Conservation (phyloP, 2,329 filamentous ascomycete species). For the Apiospora kogelbergensis region DNA sequence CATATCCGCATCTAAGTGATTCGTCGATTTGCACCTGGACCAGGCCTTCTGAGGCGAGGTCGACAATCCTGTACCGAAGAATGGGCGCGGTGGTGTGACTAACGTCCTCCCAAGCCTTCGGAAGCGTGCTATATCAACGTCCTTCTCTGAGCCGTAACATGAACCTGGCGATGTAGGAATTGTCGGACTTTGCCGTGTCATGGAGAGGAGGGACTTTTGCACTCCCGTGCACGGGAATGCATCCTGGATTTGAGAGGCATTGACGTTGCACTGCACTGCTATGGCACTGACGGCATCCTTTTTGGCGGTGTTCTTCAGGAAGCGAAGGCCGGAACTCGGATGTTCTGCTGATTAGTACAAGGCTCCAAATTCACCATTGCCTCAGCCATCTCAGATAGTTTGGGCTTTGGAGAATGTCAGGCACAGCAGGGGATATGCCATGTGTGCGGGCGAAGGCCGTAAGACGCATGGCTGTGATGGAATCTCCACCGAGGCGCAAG, state of each 20-base stretch:
- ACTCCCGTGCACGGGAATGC: not conserved
- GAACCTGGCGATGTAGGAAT: constrained; percentile 1
- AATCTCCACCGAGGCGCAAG: not conserved
- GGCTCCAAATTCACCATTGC: not conserved
- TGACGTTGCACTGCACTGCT: not conserved
- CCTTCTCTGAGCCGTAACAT: not conserved
- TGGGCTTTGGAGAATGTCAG: not conserved
- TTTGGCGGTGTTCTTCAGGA: not conserved
- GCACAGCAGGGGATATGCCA: not conserved
- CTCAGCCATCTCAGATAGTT: not conserved
- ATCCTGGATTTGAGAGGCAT: not conserved
- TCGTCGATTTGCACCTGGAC: not conserved
- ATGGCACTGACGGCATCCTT: not conserved
- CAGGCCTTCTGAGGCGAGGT: not conserved
- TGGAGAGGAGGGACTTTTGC: not conserved
- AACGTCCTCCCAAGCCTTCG: not conserved
- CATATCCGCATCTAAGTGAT: not conserved
- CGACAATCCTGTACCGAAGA: not conserved
- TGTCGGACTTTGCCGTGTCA: not conserved
- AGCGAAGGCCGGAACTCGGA: not conserved
- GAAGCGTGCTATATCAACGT: not conserved
- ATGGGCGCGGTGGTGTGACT: not conserved
- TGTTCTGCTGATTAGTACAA: no score
- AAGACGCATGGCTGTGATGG: not conserved
- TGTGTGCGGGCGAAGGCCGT: not conserved